Evolutionary conservation across 352 stramenopile genomes (phyloP).

Genomic region (Globisporangium nagaii): DNA sequence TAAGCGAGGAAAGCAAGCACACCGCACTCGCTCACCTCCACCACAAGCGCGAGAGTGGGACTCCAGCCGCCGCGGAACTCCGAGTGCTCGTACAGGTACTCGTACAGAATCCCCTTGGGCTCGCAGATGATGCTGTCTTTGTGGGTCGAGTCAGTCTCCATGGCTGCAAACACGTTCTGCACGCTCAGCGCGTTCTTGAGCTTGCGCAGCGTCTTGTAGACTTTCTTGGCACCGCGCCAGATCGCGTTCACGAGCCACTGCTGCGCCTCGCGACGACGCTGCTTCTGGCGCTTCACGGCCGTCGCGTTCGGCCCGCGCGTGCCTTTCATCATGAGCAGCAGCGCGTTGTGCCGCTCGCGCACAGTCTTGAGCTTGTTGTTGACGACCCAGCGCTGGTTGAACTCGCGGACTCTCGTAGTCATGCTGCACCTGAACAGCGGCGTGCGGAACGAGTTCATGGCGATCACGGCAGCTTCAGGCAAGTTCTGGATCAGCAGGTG

Average conservation of each 20-base stretch:
- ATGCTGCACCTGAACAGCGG: conserved; percentile 70
- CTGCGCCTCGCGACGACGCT: conserved; percentile 20
- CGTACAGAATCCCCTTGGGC: conserved; percentile 75
- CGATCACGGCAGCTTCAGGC: conserved; percentile 43
- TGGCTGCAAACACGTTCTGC: conserved; percentile 52
- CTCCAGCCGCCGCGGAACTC: conserved; percentile 57
- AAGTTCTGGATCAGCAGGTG: conserved; percentile 74
- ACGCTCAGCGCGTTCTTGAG: conserved; percentile 56
- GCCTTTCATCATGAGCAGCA: conserved; percentile 57
- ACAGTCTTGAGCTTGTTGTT: conserved; percentile 35
- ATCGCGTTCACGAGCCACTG: conserved; percentile 21
- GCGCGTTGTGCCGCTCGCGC: conserved; percentile 34
- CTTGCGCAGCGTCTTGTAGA: conserved; percentile 41
- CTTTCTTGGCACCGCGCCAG: conserved; percentile 33
- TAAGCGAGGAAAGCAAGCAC: too few species aligned
- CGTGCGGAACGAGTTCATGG: conserved; percentile 67
- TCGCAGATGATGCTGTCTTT: conserved; percentile 69
- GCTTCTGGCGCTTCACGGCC: conserved; percentile 3
- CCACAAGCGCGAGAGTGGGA: conserved; percentile 51
- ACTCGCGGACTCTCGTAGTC: conserved; percentile 34
- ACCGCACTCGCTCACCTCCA: conserved; percentile 34
- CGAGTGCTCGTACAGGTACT: conserved; percentile 78
- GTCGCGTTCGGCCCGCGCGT: conserved; percentile 12
- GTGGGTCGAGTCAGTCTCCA: conserved; percentile 24
- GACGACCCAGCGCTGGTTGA: conserved; percentile 63